phyloP scores from a whole-genome alignment of 2,329 filamentous ascomycete species.

The Trichoderma sp. region DNA sequence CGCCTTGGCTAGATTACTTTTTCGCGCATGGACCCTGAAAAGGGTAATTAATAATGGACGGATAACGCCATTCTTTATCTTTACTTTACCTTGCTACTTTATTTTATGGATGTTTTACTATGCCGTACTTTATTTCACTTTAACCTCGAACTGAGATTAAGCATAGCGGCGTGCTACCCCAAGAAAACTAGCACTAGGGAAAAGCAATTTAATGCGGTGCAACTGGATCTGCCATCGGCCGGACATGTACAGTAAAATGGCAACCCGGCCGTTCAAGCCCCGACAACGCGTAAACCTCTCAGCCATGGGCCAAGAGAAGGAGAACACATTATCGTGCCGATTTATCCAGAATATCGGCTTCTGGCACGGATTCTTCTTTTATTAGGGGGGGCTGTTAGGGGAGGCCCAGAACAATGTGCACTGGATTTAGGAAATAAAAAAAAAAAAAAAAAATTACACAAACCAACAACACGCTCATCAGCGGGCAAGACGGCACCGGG shows the following conservation, averaged over 20 bases:
- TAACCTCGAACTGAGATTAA: background rate
- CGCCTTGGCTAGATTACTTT: background rate
- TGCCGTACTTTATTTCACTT: background rate
- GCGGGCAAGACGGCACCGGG: constrained; percentile 20
- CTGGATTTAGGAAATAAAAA: too few species aligned
- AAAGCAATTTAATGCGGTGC: background rate
- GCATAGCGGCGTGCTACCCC: background rate
- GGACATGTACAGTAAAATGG: background rate
- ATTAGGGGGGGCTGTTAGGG: background rate
- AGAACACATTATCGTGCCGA: constrained; percentile 25
- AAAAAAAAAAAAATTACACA: background rate
- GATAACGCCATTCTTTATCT: background rate
- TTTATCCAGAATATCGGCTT: constrained; percentile 28
- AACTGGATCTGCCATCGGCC: background rate
- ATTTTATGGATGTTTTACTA: background rate
- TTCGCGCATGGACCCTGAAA: background rate
- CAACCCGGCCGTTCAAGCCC: background rate
- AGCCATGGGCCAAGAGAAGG: background rate
- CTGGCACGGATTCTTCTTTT: background rate
- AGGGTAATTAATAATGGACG: background rate
- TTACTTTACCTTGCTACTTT: background rate
- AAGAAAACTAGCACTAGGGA: background rate
- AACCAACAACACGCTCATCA: constrained; percentile 2
- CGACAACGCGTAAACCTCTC: constrained; percentile 13
- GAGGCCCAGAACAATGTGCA: background rate